phyloP scores from a whole-genome alignment of 768 basidiomycete genomes.

The Termitomyces sp. region DNA sequence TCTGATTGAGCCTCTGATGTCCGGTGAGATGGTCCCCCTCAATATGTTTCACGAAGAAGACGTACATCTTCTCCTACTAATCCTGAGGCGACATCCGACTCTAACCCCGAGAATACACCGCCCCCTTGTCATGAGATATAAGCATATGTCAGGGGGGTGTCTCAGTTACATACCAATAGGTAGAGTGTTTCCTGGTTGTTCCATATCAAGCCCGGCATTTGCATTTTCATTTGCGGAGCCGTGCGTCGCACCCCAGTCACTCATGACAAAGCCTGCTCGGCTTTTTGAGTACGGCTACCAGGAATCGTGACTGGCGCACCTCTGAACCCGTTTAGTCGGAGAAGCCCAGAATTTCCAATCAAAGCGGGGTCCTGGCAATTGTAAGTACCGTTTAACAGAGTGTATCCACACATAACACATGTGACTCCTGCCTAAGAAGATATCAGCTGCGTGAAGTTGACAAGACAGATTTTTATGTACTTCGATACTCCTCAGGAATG shows the following conservation, averaged over 20 bases:
- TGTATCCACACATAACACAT: conserved; percentile 51
- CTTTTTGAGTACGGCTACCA: not conserved
- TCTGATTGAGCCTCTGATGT: conserved; percentile 38
- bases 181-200: conserved; percentile 47
- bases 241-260: conserved; percentile 52
- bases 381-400: conserved; percentile 57
- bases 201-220: conserved; percentile 48
- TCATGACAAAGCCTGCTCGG: conserved; percentile 38
- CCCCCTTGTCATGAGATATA: conserved; percentile 26
- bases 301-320: conserved; percentile 21
- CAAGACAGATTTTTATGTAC: conserved; percentile 17
- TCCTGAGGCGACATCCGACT: conserved; percentile 32
- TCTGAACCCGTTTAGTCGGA: conserved; percentile 40
- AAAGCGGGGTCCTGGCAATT: conserved; percentile 58
- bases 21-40: not conserved
- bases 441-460: not conserved
- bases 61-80: conserved; percentile 28
- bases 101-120: conserved; percentile 29
- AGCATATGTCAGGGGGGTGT: not conserved
- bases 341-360: conserved; percentile 37
- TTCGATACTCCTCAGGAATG: conserved; percentile 47
- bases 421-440: conserved; percentile 42
- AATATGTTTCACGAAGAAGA: not conserved
- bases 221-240: conserved; percentile 43
- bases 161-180: conserved; percentile 29